Conservation (phyloP, 257 asterid genomes). For the Ballota nigra region DNA sequence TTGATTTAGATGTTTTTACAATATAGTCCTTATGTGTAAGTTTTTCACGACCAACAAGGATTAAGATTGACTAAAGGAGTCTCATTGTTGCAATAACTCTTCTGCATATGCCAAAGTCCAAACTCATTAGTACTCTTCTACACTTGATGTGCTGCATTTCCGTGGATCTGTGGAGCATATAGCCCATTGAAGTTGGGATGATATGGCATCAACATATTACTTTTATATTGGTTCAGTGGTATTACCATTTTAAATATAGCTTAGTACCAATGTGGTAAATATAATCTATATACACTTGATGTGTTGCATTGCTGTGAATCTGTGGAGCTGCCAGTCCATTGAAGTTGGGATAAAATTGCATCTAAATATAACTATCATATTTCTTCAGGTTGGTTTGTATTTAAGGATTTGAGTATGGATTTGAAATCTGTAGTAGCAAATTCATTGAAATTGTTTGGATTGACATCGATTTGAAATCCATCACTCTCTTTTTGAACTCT, state of each 20-base stretch:
- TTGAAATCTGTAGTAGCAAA: neutral
- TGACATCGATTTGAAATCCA: neutral
- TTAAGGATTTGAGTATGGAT: neutral
- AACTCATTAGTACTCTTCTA: neutral
- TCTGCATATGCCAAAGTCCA: neutral
- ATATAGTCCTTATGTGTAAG: neutral
- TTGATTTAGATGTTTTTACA: conserved; percentile 1
- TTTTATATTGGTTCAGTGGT: neutral
- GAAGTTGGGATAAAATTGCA: neutral
- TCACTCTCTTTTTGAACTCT: neutral
- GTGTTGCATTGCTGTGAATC: neutral
- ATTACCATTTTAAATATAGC: neutral
- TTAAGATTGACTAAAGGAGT: neutral
- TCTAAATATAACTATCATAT: neutral
- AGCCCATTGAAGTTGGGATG: neutral
- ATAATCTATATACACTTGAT: conserved; percentile 1
- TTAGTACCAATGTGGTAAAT: neutral
- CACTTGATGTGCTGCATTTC: neutral
- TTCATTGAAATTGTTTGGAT: neutral
- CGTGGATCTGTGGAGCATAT: neutral
- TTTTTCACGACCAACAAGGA: neutral
- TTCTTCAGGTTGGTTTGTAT: neutral
- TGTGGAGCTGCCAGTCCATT: neutral
- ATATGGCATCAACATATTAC: neutral
- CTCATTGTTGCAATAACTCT: neutral